Conservation (phyloP, 2,329 filamentous ascomycete species). For the Trichoderma atrobrunneum region DNA sequence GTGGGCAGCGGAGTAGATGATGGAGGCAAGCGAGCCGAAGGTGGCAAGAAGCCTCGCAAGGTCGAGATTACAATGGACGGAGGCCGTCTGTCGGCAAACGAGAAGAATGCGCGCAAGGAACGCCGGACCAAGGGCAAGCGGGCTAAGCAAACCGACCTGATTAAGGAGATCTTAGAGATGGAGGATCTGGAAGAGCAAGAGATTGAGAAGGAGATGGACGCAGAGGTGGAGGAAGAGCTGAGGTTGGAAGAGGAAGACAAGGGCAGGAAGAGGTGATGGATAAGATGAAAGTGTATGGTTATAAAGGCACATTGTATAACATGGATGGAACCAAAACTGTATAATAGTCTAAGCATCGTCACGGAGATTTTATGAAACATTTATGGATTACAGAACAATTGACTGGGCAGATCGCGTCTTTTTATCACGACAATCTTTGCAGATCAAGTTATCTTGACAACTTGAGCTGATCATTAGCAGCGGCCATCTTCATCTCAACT, state of each 20-base stretch:
- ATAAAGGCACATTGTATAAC: neutral
- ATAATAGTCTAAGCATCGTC: neutral
- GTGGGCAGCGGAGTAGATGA: conserved; percentile 53
- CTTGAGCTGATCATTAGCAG: neutral
- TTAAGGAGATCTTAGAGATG: conserved; percentile 40
- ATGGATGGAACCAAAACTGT: neutral
- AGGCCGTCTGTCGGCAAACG: conserved; percentile 38
- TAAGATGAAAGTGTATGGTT: neutral
- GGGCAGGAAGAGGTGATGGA: neutral
- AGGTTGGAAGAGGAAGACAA: conserved; percentile 17
- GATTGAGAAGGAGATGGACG: conserved; percentile 33
- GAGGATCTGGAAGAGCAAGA: conserved; percentile 33
- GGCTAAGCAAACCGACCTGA: conserved; percentile 37
- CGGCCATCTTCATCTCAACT: neutral
- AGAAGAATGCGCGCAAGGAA: conserved; percentile 36
- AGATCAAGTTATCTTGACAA: neutral
- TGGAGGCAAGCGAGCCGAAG: conserved; percentile 44
- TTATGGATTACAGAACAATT: neutral
- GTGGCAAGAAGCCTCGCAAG: conserved; percentile 40
- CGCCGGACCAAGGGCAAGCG: conserved; percentile 43
- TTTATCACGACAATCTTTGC: neutral
- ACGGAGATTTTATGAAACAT: neutral
- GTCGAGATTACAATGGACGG: conserved; percentile 36
- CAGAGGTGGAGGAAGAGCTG: conserved; percentile 31
- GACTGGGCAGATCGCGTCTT: neutral